Evolutionary conservation across 495 filamentous ascomycete species (phyloP), one percentile per base, ranked within the genome.

Genomic region (Apodospora peruviana): DNA sequence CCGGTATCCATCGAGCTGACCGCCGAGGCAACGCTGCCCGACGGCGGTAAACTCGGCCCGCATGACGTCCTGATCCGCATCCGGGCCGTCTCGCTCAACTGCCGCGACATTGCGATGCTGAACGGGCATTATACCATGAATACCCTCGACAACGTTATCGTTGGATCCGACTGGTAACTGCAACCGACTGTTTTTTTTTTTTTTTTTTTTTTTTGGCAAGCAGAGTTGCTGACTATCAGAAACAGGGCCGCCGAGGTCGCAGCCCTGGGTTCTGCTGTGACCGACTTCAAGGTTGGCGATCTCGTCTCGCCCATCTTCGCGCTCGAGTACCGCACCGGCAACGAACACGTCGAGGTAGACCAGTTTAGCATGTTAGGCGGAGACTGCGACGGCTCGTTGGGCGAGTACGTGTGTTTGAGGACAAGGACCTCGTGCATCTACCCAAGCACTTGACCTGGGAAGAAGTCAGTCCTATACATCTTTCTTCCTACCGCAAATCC

Each of bases 11-110:
- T 57, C 41, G 14, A 2, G 12, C 48, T 39, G 0, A 41, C 44
- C 25, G 59, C 43, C 23, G 52, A 59, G 21, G n/a, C n/a, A n/a
- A 52, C 52, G 0, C 52, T 58, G 0, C 48, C 51, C 1, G 17
- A 19, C 5, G 9, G 10, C 4, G 43, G n/a, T 18, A 27, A 56
- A 16, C 42, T 71, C 20, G 43, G 38, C 0, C 59, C 70, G 3
- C 56, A 66, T 40, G 68, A 76, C 45, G 57, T 79, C 16, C 47
- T 80, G 0, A 62, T 79, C 57, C 67, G 64, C 47, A 67, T 76
- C 22, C 64, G 70, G 27, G 71, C 73, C 14, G 70, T 72, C 2
- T 73, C 68, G 34, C 56, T 80, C 48, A 80, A 80, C 53, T 75
- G 72, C 10, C 61, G 74, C 5, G 75, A 80, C 53, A 63, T 75